phyloP scores from a whole-genome alignment of 169 alveolate species.

The Theileria luwenshuni region DNA sequence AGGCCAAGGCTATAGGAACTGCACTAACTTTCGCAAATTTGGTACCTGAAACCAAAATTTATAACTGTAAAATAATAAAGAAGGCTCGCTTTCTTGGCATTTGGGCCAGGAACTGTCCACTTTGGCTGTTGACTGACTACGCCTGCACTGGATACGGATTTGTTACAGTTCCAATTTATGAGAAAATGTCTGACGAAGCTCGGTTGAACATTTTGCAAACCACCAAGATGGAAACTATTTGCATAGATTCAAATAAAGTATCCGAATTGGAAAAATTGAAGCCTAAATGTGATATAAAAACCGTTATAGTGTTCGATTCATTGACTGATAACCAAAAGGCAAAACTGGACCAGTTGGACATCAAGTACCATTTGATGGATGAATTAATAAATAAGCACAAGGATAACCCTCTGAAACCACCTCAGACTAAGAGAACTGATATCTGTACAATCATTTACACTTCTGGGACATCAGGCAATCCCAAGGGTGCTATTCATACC shows the following conservation, averaged over 20 bases:
- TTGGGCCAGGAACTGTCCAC: conserved; percentile 76
- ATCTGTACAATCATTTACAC: conserved; percentile 77
- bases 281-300: conserved; percentile 36
- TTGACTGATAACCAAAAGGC: conserved; percentile 30
- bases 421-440: conserved; percentile 34
- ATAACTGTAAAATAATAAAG: conserved; percentile 30
- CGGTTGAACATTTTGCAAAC: conserved; percentile 41
- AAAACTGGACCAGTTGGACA: conserved; percentile 19
- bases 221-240: conserved; percentile 67
- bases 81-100: conserved; percentile 71
- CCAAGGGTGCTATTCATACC: conserved; percentile 93
- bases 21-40: conserved; percentile 48
- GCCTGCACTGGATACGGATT: conserved; percentile 75
- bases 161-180: conserved; percentile 78
- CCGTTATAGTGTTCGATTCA: conserved; percentile 65
- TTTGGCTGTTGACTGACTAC: conserved; percentile 74
- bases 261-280: conserved; percentile 37
- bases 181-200: conserved; percentile 73
- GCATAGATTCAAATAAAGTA: conserved; percentile 74
- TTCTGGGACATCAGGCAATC: conserved; percentile 94
- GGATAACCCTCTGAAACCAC: conserved; percentile 24
- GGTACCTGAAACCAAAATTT: conserved; percentile 17
- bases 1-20: conserved; percentile 49
- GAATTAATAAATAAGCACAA: conserved; percentile 46
- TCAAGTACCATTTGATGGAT: conserved; percentile 24